Evolutionary conservation across 148 eudicot species (phyloP), one percentile per base, ranked within the genome.

Genomic region (Cornus florida): DNA sequence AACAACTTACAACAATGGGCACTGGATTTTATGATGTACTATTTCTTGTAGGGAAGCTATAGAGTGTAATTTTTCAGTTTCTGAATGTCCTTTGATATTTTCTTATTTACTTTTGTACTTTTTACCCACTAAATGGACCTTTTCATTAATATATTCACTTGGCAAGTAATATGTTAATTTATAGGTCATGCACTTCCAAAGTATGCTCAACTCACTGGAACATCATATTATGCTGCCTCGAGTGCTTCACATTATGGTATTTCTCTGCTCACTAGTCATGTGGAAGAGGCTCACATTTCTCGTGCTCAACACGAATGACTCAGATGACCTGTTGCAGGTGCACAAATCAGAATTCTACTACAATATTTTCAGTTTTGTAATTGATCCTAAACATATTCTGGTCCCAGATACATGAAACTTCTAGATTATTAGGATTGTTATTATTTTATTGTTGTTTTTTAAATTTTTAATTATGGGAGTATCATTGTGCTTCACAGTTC

Each of bases 211-310:
- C 90, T 92, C 74, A 87, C 92, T 0, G 91, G 92, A 87, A 92
- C 92, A 43, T 92, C 97, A 14, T 93, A 92, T 86, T 90, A 88
- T 86, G 92, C 92, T 81, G 89, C 98, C 60, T 93, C 97, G 69
- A 93, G 98, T 75, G 90, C 90, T 66, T 88, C 98, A 70, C 93
- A 91, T 79, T 92, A 93, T 77, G 91, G 89, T 82, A 28, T 95
- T 72, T 95, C 99, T 53, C 85, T 93, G 80, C 83, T 93, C 22
- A 92, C 98, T 39, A 84, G 97, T 79, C 90, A 83, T 75, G 78
- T 93, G 3, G 97, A 95, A 79, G 94, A 92, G 73, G 82, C 91
- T 67, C 89, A 92, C 75, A 81, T 83, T 70, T 91, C 92, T 60
- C 84, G 83, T 14, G 57, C 85, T 66, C 90, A 81, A 80, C 87